Evolutionary conservation across 441 rosid genomes (phyloP).

Genomic region (Capsella rubella): DNA sequence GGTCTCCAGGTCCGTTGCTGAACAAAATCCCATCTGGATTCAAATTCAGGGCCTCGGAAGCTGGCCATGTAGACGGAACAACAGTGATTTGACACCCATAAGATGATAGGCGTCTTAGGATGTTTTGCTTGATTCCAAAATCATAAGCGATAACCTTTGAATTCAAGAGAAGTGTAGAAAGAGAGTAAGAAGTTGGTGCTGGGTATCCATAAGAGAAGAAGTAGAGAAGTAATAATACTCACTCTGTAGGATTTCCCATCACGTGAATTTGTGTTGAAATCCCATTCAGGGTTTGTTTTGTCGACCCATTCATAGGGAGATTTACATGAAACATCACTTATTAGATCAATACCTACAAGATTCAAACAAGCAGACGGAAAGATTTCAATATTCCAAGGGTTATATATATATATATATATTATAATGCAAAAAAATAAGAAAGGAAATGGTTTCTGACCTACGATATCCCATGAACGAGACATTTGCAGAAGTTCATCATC

Average conservation of each 20-base stretch:
- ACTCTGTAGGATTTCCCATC: conserved; percentile 59
- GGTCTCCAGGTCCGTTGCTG: conserved; percentile 98
- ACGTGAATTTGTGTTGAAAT: conserved; percentile 60
- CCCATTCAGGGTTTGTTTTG: conserved; percentile 77
- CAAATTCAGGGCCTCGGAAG: conserved; percentile 76
- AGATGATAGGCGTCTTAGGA: conserved; percentile 83
- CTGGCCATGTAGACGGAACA: conserved; percentile 90
- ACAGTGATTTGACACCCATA: conserved; percentile 87
- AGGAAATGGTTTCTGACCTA: conserved; percentile 51
- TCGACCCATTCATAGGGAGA: conserved; percentile 84
- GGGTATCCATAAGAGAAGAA: conserved; percentile 27
- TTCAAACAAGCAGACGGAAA: conserved; percentile 9
- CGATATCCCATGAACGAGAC: conserved; percentile 90
- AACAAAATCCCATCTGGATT: conserved; percentile 92
- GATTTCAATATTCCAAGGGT: neutral
- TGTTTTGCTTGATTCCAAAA: conserved; percentile 94
- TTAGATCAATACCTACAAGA: conserved; percentile 80
- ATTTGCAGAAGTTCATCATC: conserved; percentile 77
- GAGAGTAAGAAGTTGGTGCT: conserved; percentile 33
- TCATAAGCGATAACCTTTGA: conserved; percentile 84
- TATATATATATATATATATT: neutral
- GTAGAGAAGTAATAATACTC: conserved; percentile 44
- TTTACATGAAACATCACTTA: conserved; percentile 80
- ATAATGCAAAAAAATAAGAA: neutral
- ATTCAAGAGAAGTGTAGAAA: conserved; percentile 24